Evolutionary conservation across 306 rosid genomes (phyloP).

Genomic region (Crataegus laevigata): DNA sequence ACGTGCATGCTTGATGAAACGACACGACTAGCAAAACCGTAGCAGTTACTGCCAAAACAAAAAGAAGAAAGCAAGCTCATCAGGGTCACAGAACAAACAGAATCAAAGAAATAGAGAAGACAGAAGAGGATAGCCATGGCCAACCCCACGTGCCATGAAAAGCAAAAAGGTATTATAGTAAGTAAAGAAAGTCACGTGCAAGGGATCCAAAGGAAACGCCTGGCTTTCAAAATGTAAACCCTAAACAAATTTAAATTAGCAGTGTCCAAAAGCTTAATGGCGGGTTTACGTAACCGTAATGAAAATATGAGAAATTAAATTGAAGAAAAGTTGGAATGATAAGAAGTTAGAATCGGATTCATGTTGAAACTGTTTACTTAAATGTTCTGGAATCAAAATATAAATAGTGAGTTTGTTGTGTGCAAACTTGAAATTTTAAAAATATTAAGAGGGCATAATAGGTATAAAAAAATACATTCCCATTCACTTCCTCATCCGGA

Average conservation of each 20-base stretch:
- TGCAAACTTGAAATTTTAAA: no score
- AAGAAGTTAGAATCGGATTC: no score
- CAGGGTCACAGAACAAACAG: background rate
- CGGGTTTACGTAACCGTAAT: no score
- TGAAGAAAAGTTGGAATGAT: no score
- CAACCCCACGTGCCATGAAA: slow-evolving; percentile 58
- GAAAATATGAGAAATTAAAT: no score
- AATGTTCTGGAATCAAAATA: no score
- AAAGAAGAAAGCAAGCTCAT: slow-evolving; percentile 1
- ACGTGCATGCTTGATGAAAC: slow-evolving; percentile 23
- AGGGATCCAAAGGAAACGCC: slow-evolving; percentile 41
- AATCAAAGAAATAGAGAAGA: background rate
- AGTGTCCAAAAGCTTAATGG: slow-evolving; percentile 8
- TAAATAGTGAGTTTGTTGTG: no score
- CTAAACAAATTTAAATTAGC: background rate
- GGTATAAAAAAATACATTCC: no score
- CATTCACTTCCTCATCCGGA: no score
- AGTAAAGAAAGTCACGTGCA: slow-evolving; percentile 69
- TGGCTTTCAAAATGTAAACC: slow-evolving; percentile 3
- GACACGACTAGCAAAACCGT: background rate
- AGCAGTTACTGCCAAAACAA: background rate
- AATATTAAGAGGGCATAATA: no score
- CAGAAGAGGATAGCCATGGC: slow-evolving; percentile 23
- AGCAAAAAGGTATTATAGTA: slow-evolving; percentile 43
- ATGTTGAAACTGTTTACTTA: no score